phyloP scores from a whole-genome alignment of 768 basidiomycete genomes.

The Coprinopsis sp. region DNA sequence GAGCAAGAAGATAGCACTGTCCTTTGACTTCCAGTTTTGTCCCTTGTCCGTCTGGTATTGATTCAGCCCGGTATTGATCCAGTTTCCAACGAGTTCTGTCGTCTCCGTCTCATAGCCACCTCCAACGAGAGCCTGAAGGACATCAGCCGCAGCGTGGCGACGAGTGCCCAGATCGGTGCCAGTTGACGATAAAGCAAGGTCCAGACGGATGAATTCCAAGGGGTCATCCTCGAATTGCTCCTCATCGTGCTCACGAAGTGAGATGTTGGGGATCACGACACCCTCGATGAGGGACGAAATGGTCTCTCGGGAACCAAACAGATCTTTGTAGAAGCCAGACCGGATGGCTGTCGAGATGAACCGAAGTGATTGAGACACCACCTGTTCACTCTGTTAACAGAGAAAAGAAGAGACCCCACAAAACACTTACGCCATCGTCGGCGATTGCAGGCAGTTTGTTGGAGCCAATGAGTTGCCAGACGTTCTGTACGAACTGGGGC shows the following conservation, averaged over 20 bases:
- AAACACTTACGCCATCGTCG: conserved; percentile 62
- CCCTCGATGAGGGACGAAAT: conserved; percentile 81
- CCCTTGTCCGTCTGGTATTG: conserved; percentile 60
- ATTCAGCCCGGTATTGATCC: conserved; percentile 71
- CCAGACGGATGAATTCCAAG: conserved; percentile 87
- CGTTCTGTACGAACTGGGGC: conserved; percentile 72
- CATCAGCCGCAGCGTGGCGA: conserved; percentile 90
- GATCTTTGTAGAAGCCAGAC: conserved; percentile 70
- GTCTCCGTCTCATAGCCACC: conserved; percentile 78
- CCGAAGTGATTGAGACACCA: conserved; percentile 85
- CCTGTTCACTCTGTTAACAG: conserved; percentile 32
- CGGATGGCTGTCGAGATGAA: conserved; percentile 94
- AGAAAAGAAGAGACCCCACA: background rate
- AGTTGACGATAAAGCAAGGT: conserved; percentile 61
- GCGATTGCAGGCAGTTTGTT: conserved; percentile 63
- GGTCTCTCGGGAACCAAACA: conserved; percentile 80
- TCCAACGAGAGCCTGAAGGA: conserved; percentile 85
- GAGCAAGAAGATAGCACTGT: conserved; percentile 87
- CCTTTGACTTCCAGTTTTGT: conserved; percentile 85
- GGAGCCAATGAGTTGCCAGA: conserved; percentile 85
- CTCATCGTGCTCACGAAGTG: conserved; percentile 80
- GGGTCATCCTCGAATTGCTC: conserved; percentile 98
- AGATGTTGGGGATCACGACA: conserved; percentile 92
- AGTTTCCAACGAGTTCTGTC: conserved; percentile 83
- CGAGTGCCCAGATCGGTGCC: conserved; percentile 77